These are phyloP conservation scores for Hysterium pulicare DNA, from an alignment of 2,329 filamentous ascomycete species.

Conservation along the genomic window DNA sequence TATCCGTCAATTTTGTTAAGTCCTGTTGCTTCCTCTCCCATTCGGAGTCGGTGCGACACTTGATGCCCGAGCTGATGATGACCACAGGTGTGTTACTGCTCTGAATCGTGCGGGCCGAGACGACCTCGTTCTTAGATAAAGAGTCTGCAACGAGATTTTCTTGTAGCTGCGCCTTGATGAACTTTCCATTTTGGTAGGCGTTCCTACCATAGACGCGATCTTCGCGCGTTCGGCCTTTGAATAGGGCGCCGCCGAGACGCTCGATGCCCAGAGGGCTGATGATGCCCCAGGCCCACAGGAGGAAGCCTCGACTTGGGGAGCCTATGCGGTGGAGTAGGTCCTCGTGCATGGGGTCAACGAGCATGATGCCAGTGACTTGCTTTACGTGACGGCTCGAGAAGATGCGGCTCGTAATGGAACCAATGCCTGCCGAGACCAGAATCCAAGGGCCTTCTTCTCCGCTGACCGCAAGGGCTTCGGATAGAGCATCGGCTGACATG, in stretches of 20 bases:
- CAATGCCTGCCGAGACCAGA: slow-evolving; percentile 79
- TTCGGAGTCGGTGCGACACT: slow-evolving; percentile 61
- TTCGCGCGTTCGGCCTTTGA: slow-evolving; percentile 73
- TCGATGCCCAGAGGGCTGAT: slow-evolving; percentile 85
- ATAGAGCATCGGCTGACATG: slow-evolving; percentile 85
- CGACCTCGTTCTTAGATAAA: slow-evolving; percentile 78
- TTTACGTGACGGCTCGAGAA: slow-evolving; percentile 80
- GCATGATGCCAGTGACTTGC: slow-evolving; percentile 72
- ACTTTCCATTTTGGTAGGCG: slow-evolving; percentile 76
- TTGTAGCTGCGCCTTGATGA: slow-evolving; percentile 86
- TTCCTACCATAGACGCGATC: slow-evolving; percentile 82
- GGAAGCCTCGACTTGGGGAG: slow-evolving; percentile 68
- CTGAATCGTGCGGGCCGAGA: slow-evolving; percentile 76
- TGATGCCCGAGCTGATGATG: slow-evolving; percentile 76
- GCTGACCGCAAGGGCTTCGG: slow-evolving; percentile 75
- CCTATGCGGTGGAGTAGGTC: slow-evolving; percentile 70
- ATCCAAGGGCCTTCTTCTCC: slow-evolving; percentile 89
- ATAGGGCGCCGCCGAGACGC: slow-evolving; percentile 73
- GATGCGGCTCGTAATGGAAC: slow-evolving; percentile 84
- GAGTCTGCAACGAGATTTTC: slow-evolving; percentile 85
- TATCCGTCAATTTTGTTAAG: slow-evolving; percentile 73
- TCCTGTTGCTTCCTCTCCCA: slow-evolving; percentile 89
- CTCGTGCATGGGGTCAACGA: slow-evolving; percentile 88
- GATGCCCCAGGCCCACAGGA: slow-evolving; percentile 81
- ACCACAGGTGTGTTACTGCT: slow-evolving; percentile 70